These are phyloP conservation scores for Blepharisma undulans DNA, from an alignment of 169 alveolate species.

Conservation along the genomic window DNA sequence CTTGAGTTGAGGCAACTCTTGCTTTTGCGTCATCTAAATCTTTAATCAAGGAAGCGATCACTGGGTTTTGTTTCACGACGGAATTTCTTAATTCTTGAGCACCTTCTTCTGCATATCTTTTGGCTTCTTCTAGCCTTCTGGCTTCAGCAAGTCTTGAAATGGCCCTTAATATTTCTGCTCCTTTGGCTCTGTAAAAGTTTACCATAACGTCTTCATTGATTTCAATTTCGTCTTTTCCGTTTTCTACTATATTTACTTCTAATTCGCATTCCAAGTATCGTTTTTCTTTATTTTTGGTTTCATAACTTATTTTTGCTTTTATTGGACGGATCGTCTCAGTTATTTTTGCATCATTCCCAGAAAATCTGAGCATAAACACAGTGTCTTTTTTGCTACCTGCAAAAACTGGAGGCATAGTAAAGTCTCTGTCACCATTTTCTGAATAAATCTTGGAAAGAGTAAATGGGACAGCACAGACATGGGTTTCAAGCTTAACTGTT, in stretches of 20 bases:
- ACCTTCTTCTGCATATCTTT: not conserved
- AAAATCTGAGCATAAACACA: not conserved
- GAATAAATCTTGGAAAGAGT: not conserved
- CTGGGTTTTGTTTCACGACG: not conserved
- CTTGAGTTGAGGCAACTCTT: not conserved
- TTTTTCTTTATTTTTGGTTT: not conserved
- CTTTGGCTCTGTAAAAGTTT: constrained; percentile 4
- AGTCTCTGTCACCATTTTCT: not conserved
- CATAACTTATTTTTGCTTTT: not conserved
- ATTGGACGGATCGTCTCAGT: not conserved
- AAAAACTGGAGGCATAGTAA: not conserved
- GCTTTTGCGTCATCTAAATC: constrained; percentile 9
- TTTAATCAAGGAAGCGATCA: not conserved
- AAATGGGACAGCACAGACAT: constrained; percentile 7
- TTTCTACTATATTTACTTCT: not conserved
- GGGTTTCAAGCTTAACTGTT: not conserved
- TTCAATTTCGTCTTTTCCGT: not conserved
- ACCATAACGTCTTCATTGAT: not conserved
- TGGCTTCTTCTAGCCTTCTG: not conserved
- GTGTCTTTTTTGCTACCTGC: not conserved
- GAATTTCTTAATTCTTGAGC: not conserved
- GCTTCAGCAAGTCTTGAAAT: not conserved
- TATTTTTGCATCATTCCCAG: not conserved
- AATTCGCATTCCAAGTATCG: not conserved
- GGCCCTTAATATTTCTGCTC: not conserved